Conservation (phyloP, 2,329 filamentous ascomycete genomes). For the Helotiales sp. region DNA sequence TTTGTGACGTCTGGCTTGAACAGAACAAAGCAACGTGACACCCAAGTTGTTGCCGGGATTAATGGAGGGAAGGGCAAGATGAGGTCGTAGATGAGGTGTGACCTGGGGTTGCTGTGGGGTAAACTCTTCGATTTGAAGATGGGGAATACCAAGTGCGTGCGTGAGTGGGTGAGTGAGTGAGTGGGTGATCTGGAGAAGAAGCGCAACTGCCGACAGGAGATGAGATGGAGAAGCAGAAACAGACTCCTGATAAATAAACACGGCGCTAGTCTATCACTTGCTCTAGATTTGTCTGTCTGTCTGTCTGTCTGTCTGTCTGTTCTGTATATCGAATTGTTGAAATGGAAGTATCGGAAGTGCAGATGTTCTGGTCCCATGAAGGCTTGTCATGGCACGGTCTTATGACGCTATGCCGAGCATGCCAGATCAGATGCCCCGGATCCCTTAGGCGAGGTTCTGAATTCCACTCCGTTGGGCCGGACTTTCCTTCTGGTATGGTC, state of each 20-base stretch:
- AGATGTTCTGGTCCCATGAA: neutral
- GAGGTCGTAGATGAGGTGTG: neutral
- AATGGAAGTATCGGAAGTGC: neutral
- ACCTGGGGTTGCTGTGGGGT: neutral
- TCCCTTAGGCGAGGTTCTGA: neutral
- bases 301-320: no score
- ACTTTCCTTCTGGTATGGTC: neutral
- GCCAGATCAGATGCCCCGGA: neutral
- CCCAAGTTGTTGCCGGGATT: neutral
- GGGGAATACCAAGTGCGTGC: neutral
- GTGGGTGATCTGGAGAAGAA: no score
- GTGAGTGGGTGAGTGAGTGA: no score
- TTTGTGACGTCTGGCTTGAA: neutral
- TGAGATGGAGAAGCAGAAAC: neutral
- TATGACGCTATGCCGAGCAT: conserved; percentile 8
- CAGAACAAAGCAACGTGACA: neutral
- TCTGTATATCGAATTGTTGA: no score
- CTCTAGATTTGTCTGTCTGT: neutral
- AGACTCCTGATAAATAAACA: neutral
- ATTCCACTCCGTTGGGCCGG: neutral
- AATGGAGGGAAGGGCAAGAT: no score
- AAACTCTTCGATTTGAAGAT: neutral
- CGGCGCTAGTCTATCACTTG: neutral
- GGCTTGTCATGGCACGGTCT: no score
- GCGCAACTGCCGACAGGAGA: neutral